Percentiles rank a stretch among this genome's conserved stretches.
Evolutionary conservation across 140 eudicot species (phyloP).

Genomic region (Flaveria floridana): DNA sequence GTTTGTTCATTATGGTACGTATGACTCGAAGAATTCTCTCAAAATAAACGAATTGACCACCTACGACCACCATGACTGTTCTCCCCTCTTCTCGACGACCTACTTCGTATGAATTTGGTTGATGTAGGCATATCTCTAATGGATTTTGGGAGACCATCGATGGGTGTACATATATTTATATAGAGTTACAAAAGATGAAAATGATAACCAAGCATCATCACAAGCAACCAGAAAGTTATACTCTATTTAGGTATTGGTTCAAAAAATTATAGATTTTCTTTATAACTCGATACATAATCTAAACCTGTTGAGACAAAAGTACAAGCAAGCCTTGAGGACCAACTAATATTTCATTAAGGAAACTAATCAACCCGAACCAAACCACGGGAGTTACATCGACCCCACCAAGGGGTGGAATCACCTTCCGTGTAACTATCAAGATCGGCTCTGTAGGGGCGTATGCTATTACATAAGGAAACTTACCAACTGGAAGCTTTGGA

Average conservation of each 20-base stretch:
- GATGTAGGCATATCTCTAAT: background rate
- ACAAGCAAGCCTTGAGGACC: conserved; percentile 99
- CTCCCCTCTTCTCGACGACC: too few relatives aligned
- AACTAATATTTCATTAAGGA: conserved; percentile 76
- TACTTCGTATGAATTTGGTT: too few relatives aligned
- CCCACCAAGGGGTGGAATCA: conserved; percentile 92
- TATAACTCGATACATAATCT: conserved; percentile 28
- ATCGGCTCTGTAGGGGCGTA: conserved; percentile 96
- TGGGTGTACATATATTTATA: background rate
- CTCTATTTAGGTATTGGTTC: background rate
- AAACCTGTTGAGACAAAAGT: conserved; percentile 82
- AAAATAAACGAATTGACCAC: too few relatives aligned
- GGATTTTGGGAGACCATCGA: background rate
- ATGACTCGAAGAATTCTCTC: too few relatives aligned
- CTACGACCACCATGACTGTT: too few relatives aligned
- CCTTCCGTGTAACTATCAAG: conserved; percentile 68
- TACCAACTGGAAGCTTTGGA: conserved; percentile 88
- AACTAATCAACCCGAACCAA: conserved; percentile 94
- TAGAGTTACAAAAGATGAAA: background rate
- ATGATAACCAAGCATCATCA: background rate
- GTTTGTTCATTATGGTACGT: too few relatives aligned
- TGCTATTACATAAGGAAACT: conserved; percentile 83
- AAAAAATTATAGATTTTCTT: conserved; percentile 15
- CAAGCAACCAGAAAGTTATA: background rate
- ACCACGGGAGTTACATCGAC: conserved; percentile 98